These are phyloP conservation scores for Voacanga thouarsii DNA, from an alignment of 257 asterid genomes.

Conservation along the genomic window DNA sequence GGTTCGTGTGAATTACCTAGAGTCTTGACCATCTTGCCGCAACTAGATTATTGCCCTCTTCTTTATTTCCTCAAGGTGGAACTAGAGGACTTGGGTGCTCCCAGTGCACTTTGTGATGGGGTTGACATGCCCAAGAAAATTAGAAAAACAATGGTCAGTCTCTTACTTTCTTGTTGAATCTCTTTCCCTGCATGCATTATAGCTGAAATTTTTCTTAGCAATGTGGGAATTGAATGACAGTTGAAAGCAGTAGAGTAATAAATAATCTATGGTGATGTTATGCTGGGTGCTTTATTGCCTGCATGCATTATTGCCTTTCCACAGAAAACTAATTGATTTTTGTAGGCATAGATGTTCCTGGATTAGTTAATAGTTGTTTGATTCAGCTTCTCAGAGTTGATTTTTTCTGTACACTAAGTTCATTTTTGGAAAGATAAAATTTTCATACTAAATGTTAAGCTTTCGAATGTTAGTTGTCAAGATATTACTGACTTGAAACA, in stretches of 20 bases:
- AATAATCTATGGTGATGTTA: neutral
- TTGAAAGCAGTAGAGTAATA: neutral
- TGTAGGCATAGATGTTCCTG: constrained; percentile 1
- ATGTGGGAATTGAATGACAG: neutral
- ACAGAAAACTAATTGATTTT: too few species aligned
- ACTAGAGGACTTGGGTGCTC: constrained; percentile 38
- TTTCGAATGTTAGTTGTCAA: neutral
- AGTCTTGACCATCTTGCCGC: constrained; percentile 38
- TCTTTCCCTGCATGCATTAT: neutral
- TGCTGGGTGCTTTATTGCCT: neutral
- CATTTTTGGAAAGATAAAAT: neutral
- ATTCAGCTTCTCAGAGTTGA: neutral
- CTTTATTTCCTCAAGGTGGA: constrained; percentile 62
- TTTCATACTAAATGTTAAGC: neutral
- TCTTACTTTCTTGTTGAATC: constrained; percentile 9
- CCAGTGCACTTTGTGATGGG: constrained; percentile 48
- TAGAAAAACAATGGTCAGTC: constrained; percentile 36
- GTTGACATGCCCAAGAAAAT: constrained; percentile 33
- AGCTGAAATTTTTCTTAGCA: neutral
- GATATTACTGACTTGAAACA: neutral
- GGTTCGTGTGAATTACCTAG: constrained; percentile 50
- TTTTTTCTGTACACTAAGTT: neutral
- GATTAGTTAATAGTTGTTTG: constrained; percentile 3
- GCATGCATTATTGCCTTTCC: neutral
- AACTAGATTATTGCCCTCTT: constrained; percentile 31